These are phyloP conservation scores for Triangularia setosa DNA, from an alignment of 2,329 filamentous ascomycete genomes.

Conservation along the genomic window DNA sequence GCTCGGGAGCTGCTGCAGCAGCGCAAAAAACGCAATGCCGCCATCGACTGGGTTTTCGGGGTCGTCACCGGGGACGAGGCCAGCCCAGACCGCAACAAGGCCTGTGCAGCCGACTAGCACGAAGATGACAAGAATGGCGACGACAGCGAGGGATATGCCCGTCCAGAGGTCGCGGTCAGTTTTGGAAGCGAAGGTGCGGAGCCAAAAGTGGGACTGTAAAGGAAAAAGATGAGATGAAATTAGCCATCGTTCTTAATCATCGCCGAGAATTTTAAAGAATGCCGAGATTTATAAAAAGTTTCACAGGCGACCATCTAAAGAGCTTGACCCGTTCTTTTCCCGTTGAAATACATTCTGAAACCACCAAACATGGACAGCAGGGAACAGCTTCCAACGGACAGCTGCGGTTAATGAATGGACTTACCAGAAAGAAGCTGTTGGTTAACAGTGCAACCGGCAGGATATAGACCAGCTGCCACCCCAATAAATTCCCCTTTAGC, in stretches of 20 bases:
- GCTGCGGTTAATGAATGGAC: not conserved
- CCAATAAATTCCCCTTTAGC: slow-evolving; percentile 65
- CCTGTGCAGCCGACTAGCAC: slow-evolving; percentile 70
- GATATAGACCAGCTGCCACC: slow-evolving; percentile 84
- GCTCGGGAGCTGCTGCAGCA: slow-evolving; percentile 66
- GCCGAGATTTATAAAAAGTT: not conserved
- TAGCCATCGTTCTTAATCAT: not conserved
- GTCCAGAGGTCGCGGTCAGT: slow-evolving; percentile 75
- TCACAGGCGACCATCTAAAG: not conserved
- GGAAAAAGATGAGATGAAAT: not conserved
- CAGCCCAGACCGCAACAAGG: slow-evolving; percentile 74
- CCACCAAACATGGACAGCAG: not conserved
- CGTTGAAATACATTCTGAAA: not conserved
- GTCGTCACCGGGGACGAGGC: slow-evolving; percentile 57
- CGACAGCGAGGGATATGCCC: slow-evolving; percentile 65
- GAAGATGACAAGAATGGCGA: slow-evolving; percentile 64
- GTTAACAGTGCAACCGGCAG: slow-evolving; percentile 75
- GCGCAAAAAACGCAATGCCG: slow-evolving; percentile 69
- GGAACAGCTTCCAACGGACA: not conserved
- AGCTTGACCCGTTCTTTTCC: not conserved
- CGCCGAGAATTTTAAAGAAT: not conserved
- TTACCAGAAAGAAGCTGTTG: slow-evolving; percentile 74
- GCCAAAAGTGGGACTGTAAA: slow-evolving; percentile 71
- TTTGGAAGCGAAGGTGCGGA: slow-evolving; percentile 75
- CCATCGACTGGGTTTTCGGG: slow-evolving; percentile 51